Evolutionary conservation across 352 stramenopile species (phyloP), one percentile per base, ranked within the genome.

Genomic region (Phytophthora cryptogea): DNA sequence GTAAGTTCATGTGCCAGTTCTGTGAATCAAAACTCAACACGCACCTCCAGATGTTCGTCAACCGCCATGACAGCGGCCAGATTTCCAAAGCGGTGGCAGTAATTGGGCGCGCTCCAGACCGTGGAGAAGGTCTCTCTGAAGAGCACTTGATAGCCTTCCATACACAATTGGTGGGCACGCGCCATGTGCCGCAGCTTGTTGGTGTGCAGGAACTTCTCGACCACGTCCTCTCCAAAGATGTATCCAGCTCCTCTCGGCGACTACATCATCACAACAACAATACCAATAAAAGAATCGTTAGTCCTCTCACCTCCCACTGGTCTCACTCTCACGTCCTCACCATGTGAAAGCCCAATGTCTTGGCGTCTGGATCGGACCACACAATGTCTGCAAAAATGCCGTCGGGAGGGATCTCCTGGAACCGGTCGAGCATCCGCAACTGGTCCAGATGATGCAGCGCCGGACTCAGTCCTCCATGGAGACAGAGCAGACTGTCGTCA

Each of bases 381-480:
- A 95, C 76, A 58, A 95, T 88, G 51, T 95, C 85, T 39, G 81
- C 81, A 59, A 92, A 90, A 16, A 85, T 81, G 3, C 83, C 83
- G 39, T 92, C 83, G 10, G 81, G 76, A 28, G 83, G 83, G 54
- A 92, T 90, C 71, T 92, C 83, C 68, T 89, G 83, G 54, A 90
- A 89, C 8, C 83, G 76, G 55, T 92, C 62, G 49, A 96, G 87
- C 72, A 91, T 86, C 41, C 86, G 81, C 66, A 98, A 89, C 69
- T 99, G 95, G 69, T 98, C 94, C 20, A 99, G 39, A 45, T 89
- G 81, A 50, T 92, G 78, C 51, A 92, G 72, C 20, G 80, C 79
- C 3, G 83, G 83, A 45, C 78, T 89, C 3, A 92, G 42, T 0
- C 83, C 83, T 17, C 83, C 83, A 51, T 92, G 83, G 13, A 90